Evolutionary conservation across 352 stramenopile genomes (phyloP).

Genomic region (Globisporangium heterothallicum): DNA sequence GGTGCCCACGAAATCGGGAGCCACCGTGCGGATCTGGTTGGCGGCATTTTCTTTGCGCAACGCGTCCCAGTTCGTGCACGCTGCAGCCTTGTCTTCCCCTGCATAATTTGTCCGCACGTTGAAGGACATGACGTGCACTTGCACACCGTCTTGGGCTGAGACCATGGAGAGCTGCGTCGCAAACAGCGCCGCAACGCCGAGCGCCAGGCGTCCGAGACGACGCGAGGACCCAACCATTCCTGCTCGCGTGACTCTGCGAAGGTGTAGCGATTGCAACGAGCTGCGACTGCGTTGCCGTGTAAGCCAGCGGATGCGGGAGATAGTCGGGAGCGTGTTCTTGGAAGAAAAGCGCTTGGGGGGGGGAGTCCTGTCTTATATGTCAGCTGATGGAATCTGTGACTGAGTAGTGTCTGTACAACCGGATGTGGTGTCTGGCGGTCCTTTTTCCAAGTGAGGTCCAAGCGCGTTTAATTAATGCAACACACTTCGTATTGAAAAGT

Average conservation of each 20-base stretch:
- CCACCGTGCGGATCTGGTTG: conserved; percentile 44
- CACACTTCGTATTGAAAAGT: not conserved
- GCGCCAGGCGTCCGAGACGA: not conserved
- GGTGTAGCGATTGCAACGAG: too few relatives aligned
- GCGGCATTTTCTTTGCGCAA: conserved; percentile 59
- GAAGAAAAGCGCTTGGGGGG: too few relatives aligned
- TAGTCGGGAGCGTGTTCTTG: too few relatives aligned
- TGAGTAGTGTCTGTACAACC: not conserved
- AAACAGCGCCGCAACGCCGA: not conserved
- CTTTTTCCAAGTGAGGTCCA: not conserved
- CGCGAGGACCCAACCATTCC: too few relatives aligned
- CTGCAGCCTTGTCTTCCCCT: conserved; percentile 24
- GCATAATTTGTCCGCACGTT: conserved; percentile 75
- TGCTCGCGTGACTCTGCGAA: too few relatives aligned
- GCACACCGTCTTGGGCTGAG: conserved; percentile 24
- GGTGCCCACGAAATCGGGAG: conserved; percentile 68
- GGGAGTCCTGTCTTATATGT: too few relatives aligned
- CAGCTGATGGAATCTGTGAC: too few relatives aligned
- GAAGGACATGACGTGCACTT: conserved; percentile 69
- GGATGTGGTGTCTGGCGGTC: not conserved
- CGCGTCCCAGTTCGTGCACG: conserved; percentile 58
- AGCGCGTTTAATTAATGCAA: not conserved
- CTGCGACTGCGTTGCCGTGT: too few relatives aligned
- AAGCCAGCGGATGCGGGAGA: too few relatives aligned
- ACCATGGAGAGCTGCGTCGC: conserved; percentile 1